Conservation (phyloP, 805 yeast species). For the Lachancea dasiensis region DNA sequence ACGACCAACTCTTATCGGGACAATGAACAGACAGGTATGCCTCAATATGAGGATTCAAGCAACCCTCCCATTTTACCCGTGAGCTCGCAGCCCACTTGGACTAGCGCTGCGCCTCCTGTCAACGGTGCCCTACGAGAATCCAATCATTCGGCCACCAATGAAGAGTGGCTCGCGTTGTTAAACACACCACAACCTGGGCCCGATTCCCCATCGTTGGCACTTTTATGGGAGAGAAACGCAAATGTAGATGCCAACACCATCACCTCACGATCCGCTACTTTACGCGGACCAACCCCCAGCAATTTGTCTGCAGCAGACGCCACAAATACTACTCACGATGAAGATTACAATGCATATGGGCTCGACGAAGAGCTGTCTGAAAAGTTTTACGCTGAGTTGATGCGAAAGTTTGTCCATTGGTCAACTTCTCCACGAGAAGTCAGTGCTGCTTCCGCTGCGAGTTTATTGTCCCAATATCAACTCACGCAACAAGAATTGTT, state of each 20-base stretch:
- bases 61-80: too few species aligned
- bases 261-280: background rate
- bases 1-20: too few species aligned
- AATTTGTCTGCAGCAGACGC: background rate
- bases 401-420: constrained; percentile 11
- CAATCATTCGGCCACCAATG: too few species aligned
- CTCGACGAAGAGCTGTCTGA: constrained; percentile 11
- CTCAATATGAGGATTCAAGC: too few species aligned
- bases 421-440: constrained; percentile 1
- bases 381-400: constrained; percentile 6
- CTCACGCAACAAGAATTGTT: constrained; percentile 14
- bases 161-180: background rate
- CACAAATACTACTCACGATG: constrained; percentile 5
- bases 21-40: too few species aligned
- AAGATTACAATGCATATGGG: constrained; percentile 9
- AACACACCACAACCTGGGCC: background rate
- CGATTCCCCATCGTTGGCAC: background rate
- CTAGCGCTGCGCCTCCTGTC: too few species aligned
- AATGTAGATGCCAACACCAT: constrained; percentile 3
- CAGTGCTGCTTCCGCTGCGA: constrained; percentile 3
- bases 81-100: too few species aligned
- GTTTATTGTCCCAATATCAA: constrained; percentile 4
- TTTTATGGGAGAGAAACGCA: constrained; percentile 6
- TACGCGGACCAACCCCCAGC: too few species aligned
- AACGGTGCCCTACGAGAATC: too few species aligned